phyloP scores from a whole-genome alignment of 441 rosid species.

The Lepidium campestre region DNA sequence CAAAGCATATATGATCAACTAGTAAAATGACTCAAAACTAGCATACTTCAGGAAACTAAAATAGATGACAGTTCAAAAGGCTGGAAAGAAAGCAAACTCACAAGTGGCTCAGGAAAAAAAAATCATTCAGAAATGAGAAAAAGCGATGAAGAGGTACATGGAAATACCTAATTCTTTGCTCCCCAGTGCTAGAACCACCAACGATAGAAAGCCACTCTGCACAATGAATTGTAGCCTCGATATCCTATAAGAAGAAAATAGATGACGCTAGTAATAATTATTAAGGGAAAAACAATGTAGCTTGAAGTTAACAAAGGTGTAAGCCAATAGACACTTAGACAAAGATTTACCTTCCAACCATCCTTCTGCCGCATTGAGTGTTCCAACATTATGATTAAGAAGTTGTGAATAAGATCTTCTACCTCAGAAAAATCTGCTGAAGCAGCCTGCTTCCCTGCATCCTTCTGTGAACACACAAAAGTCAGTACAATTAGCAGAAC shows the following conservation, averaged over 20 bases:
- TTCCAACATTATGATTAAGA: slow-evolving; percentile 93
- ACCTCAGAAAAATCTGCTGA: slow-evolving; percentile 61
- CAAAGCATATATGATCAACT: slow-evolving; percentile 11
- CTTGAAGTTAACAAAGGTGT: slow-evolving; percentile 15
- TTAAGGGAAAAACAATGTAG: slow-evolving; percentile 9
- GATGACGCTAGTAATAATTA: slow-evolving; percentile 18
- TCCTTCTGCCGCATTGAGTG: slow-evolving; percentile 99
- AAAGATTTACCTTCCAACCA: slow-evolving; percentile 89
- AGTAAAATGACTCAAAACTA: slow-evolving; percentile 12
- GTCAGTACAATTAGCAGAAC: slow-evolving; percentile 13
- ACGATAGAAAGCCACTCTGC: slow-evolving; percentile 99
- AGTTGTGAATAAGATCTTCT: slow-evolving; percentile 92
- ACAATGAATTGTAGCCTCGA: slow-evolving; percentile 99
- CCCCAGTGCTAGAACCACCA: slow-evolving; percentile 99
- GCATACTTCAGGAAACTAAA: slow-evolving; percentile 4
- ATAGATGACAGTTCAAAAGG: slow-evolving; percentile 3
- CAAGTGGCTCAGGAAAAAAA: slow-evolving; percentile 1
- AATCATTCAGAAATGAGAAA: not conserved
- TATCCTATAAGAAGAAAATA: slow-evolving; percentile 67
- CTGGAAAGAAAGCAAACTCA: not conserved
- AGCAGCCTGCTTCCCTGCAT: slow-evolving; percentile 48
- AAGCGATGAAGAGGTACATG: slow-evolving; percentile 3
- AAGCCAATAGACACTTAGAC: not conserved
- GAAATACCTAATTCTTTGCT: slow-evolving; percentile 86
- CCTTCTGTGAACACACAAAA: slow-evolving; percentile 54